A percentile compares a stretch with the other conserved stretches of the same genome.
Evolutionary conservation across 371 early-diverging fungal genomes (phyloP).

Genomic region (Apophysomyces variabilis): DNA sequence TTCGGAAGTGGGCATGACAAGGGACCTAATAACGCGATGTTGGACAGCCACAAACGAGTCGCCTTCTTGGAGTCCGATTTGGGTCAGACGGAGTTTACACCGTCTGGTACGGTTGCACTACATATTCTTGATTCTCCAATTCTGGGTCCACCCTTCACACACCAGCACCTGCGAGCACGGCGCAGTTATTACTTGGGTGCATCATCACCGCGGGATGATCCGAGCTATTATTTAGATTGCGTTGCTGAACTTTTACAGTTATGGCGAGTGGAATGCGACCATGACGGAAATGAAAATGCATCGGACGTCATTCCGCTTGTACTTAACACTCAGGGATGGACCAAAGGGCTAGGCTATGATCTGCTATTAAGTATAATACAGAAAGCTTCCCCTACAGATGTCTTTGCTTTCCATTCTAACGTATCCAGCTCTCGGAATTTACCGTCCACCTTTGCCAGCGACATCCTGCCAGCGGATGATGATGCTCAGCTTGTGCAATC

Average conservation of each 20-base stretch:
- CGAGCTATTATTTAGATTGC: slow-evolving; percentile 70
- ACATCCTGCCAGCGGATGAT: slow-evolving; percentile 17
- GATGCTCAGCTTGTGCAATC: slow-evolving; percentile 7
- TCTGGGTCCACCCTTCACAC: slow-evolving; percentile 82
- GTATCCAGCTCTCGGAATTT: slow-evolving; percentile 23
- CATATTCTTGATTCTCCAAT: slow-evolving; percentile 67
- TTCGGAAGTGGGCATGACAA: not conserved
- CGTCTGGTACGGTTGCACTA: slow-evolving; percentile 72
- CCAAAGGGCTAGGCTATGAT: slow-evolving; percentile 78
- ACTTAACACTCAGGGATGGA: slow-evolving; percentile 87
- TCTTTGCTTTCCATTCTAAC: slow-evolving; percentile 51
- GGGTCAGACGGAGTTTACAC: slow-evolving; percentile 84
- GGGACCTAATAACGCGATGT: slow-evolving; percentile 2
- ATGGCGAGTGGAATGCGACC: slow-evolving; percentile 47
- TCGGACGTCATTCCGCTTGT: slow-evolving; percentile 63
- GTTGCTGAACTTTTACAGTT: slow-evolving; percentile 56
- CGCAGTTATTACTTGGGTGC: slow-evolving; percentile 72
- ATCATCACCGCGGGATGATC: slow-evolving; percentile 65
- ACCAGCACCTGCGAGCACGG: slow-evolving; percentile 57
- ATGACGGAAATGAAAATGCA: slow-evolving; percentile 11
- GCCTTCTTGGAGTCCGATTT: slow-evolving; percentile 84
- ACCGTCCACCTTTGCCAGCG: slow-evolving; percentile 37
- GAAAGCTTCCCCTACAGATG: slow-evolving; percentile 54
- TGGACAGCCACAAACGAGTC: slow-evolving; percentile 43
- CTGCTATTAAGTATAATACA: slow-evolving; percentile 64